Evolutionary conservation across 2,329 filamentous ascomycete genomes (phyloP), one percentile per base, ranked within the genome.

Genomic region (Arthroderma uncinatum): DNA sequence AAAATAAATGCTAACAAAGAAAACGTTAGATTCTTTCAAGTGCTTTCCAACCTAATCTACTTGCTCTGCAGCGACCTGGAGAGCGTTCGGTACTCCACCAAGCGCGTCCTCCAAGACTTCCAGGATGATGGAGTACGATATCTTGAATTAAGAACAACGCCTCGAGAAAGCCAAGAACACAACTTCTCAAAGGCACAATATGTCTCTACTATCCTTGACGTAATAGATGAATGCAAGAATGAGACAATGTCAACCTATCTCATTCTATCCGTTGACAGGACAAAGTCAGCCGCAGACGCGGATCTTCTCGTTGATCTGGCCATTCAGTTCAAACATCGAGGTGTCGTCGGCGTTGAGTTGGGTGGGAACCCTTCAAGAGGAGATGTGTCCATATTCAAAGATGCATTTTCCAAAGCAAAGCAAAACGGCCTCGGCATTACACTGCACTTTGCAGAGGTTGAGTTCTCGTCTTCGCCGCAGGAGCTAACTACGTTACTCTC

Each of bases 21-120:
- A 50, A 34, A 34, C 14, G 23, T 19, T 40, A 86, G 86, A 40
- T 89, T 90, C 78, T 90, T 91, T 66, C 83, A 83, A 1, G 77
- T 90, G 14, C 92, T 92, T 72, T 85, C 83, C 25, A 84, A 79
- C 44, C 89, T 89, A 68, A 92, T 91, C 63, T 92, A 93, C 72
- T 78, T 80, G 58, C 82, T 94, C 36, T 79, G 86, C 71, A 82
- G 82, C 64, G 82, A 86, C 64, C 70, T 77, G 9, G 70, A 76
- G 2, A 82, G 82, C 62, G 73, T 89, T 52, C 74, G 72, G 40
- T 78, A 81, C 63, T 82, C 86, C 25, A 89, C 87, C 0, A 74
- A 71, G 42, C 78, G 80, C 4, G 86, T 91, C 47, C 76, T 89
- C 5, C 60, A 73, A 19, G 79, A 83, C 64, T 94, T 93, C 65